Conservation (phyloP, 2,329 filamentous ascomycete species). For the Parastagonospora nodorum region DNA sequence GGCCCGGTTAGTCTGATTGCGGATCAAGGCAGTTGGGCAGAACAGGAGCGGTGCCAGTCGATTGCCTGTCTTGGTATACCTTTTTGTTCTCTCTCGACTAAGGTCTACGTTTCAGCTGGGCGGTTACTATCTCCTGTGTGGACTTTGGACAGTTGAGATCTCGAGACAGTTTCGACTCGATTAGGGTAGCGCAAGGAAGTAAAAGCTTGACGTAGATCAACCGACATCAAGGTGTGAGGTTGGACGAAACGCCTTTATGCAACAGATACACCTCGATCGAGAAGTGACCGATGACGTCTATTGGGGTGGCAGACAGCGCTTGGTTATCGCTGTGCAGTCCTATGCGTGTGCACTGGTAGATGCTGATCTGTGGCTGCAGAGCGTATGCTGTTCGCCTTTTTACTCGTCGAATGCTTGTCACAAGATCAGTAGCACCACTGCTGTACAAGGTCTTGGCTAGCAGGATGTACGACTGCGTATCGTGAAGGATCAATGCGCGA, state of each 20-base stretch:
- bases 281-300: conserved; percentile 24
- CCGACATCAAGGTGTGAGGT: conserved; percentile 59
- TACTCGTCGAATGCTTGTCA: conserved; percentile 33
- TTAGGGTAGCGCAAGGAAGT: conserved; percentile 60
- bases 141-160: conserved; percentile 60
- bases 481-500: conserved; percentile 22
- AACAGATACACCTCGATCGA: conserved; percentile 11
- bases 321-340: conserved; percentile 27
- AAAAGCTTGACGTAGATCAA: conserved; percentile 60
- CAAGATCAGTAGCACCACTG: conserved; percentile 40
- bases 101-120: conserved; percentile 49
- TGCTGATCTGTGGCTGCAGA: conserved; percentile 29
- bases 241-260: conserved; percentile 36
- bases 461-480: conserved; percentile 23
- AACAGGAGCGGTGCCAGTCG: conserved; percentile 39
- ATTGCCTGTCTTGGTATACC: conserved; percentile 47
- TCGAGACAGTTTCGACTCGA: conserved; percentile 62
- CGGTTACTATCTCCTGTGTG: conserved; percentile 60
- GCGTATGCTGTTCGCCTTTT: conserved; percentile 28
- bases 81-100: conserved; percentile 28
- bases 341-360: conserved; percentile 23
- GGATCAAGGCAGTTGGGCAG: conserved; percentile 27
- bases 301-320: conserved; percentile 20
- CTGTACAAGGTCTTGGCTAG: conserved; percentile 39
- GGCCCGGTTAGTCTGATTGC: conserved; percentile 40